Evolutionary conservation across 2,329 filamentous ascomycete genomes (phyloP), one percentile per base, ranked within the genome.

Genomic region (Westerdykella ornata): DNA sequence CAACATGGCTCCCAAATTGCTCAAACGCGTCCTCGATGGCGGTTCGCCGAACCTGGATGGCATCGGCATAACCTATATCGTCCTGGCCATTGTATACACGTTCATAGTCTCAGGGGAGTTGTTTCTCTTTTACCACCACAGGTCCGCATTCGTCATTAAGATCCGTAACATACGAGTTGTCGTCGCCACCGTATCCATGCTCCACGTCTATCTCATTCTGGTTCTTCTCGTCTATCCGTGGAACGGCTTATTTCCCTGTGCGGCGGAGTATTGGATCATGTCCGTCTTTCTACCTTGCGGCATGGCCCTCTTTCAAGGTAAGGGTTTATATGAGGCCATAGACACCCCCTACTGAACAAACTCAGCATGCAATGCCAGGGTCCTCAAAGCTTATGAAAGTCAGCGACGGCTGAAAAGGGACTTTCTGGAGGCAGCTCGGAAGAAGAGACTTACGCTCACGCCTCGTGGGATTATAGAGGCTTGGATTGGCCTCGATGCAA

Each of bases 191-290:
- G 54, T 65, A 4, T 51, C 49, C n/a, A 54, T 60, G 47, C 57
- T 67, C 13, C 63, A 67, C 38, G 41, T 65, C 15, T 67, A 67
- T 40, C 52, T 65, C 17, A 48, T 63, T 9, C 43, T 65, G 12
- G 62, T 65, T 14, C 45, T 65, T 7, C 45, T 65, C 3, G 63
- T 62, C n/a, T 67, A 67, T 41, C 59, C 60, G 11, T 54, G 54
- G 49, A 65, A 64, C 29, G 62, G 62, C 6, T 42, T 50, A 3
- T 65, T 59, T 19, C 61, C 61, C 15, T 65, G 60, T 39, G 49
- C 54, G 8, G 62, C 61, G n/a, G 62, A 66, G 38, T 67, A 62
- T 42, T 65, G 60, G 62, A 54, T 66, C 35, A 67, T 67, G 63
- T 63, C 60, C 8, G 47, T 66, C 15, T 64, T 65, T 29, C 48